Conservation (phyloP, 352 stramenopile species). For the Stramenopiles sp. region DNA sequence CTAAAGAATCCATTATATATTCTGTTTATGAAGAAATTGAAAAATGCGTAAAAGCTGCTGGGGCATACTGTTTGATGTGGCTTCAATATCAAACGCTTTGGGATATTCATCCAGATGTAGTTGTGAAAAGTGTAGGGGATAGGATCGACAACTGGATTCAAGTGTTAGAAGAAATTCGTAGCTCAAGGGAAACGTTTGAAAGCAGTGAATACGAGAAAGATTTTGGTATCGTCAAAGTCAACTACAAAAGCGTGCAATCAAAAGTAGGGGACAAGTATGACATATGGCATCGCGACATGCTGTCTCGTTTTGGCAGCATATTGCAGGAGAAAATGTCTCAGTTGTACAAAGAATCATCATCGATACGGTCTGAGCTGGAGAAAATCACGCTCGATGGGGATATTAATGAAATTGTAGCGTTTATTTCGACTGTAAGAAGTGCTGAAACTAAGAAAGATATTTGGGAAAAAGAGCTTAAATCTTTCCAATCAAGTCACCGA, state of each 20-base stretch:
- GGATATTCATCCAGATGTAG: constrained; percentile 85
- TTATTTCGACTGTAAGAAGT: constrained; percentile 46
- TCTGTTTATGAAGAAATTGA: constrained; percentile 51
- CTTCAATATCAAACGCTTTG: constrained; percentile 95
- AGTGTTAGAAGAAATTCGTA: constrained; percentile 84
- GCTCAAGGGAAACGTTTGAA: constrained; percentile 82
- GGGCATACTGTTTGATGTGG: constrained; percentile 82
- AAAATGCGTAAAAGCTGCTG: constrained; percentile 48
- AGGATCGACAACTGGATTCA: constrained; percentile 88
- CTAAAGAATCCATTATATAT: constrained; percentile 42
- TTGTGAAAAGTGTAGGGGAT: constrained; percentile 68
- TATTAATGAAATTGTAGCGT: constrained; percentile 81
- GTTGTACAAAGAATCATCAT: constrained; percentile 57
- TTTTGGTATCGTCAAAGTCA: constrained; percentile 65
- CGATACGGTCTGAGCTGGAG: constrained; percentile 67
- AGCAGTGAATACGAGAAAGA: constrained; percentile 54
- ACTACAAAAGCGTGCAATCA: constrained; percentile 71
- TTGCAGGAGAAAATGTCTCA: constrained; percentile 71
- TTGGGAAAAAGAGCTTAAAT: constrained; percentile 45
- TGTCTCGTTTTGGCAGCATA: constrained; percentile 79
- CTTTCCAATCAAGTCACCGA: constrained; percentile 76
- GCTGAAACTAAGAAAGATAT: background rate
- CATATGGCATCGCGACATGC: constrained; percentile 94
- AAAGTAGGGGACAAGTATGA: constrained; percentile 81
- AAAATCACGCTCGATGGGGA: constrained; percentile 76